A percentile compares a stretch with the other conserved stretches of the same genome.
These are phyloP conservation scores for Colletotrichum sp. DNA, from an alignment of 2,329 filamentous ascomycete genomes.

Conservation along the genomic window DNA sequence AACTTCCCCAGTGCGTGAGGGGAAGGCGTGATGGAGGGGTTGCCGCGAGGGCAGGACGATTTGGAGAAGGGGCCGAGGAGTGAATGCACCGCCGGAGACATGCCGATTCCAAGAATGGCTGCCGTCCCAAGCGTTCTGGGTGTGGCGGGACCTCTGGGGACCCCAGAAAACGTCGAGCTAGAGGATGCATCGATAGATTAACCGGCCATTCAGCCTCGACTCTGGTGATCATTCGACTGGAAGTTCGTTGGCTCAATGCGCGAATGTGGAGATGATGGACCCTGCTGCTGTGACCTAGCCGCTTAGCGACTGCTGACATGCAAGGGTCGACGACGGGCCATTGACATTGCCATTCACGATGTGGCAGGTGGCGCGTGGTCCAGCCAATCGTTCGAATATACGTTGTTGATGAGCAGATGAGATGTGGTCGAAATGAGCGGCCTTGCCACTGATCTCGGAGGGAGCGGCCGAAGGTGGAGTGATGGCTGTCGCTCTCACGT, in stretches of 20 bases:
- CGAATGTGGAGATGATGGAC: slow-evolving; percentile 7
- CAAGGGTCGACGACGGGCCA: slow-evolving; percentile 14
- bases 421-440: not conserved
- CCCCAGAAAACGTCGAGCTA: not conserved
- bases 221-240: not conserved
- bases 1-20: slow-evolving; percentile 19
- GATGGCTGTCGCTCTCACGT: not conserved
- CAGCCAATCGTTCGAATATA: not conserved
- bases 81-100: not conserved
- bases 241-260: not conserved
- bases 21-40: not conserved
- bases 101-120: not conserved
- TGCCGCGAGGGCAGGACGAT: not conserved
- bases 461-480: not conserved
- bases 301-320: slow-evolving; percentile 9
- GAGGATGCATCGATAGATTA: slow-evolving; percentile 6
- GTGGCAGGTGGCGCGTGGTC: not conserved
- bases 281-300: not conserved
- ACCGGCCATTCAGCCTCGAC: slow-evolving; percentile 15
- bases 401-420: not conserved
- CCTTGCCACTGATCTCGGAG: slow-evolving; percentile 10
- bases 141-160: not conserved
- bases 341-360: slow-evolving; percentile 4
- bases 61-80: slow-evolving; percentile 3
- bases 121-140: not conserved